phyloP scores from a whole-genome alignment of 2,329 filamentous ascomycete species.

The Nemania bipapillata region DNA sequence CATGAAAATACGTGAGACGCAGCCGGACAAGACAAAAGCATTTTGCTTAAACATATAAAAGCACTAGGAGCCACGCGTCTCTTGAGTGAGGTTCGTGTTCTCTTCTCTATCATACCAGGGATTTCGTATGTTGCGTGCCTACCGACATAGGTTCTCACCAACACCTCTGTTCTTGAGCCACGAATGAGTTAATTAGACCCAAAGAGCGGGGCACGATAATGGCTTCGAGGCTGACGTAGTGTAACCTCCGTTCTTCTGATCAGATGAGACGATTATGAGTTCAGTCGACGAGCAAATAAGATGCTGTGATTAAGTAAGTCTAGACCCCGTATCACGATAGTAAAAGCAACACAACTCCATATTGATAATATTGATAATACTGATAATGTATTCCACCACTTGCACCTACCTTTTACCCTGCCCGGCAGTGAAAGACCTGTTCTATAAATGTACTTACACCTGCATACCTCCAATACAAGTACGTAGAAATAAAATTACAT shows the following conservation, averaged over 20 bases:
- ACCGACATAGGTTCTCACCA: neutral
- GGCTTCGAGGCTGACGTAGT: constrained; percentile 27
- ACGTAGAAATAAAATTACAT: no score
- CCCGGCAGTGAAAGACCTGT: no score
- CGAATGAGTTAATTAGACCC: neutral
- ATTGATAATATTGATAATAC: no score
- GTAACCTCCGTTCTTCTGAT: constrained; percentile 20
- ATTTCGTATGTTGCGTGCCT: neutral
- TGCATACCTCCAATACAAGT: no score
- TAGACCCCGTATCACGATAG: neutral
- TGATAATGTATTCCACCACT: no score
- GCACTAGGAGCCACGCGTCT: neutral
- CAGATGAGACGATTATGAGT: constrained; percentile 31
- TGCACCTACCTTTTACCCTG: no score
- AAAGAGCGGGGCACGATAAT: constrained; percentile 35
- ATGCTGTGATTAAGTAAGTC: neutral
- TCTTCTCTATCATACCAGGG: neutral
- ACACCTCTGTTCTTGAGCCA: neutral
- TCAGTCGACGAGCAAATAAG: constrained; percentile 24
- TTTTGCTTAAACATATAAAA: neutral
- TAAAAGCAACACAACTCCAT: neutral
- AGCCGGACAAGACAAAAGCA: neutral
- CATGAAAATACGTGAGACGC: no score
- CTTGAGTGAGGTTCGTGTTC: neutral
- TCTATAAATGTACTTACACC: no score